Evolutionary conservation across 164 flowering plant species (phyloP).

Genomic region (Saururus chinensis): DNA sequence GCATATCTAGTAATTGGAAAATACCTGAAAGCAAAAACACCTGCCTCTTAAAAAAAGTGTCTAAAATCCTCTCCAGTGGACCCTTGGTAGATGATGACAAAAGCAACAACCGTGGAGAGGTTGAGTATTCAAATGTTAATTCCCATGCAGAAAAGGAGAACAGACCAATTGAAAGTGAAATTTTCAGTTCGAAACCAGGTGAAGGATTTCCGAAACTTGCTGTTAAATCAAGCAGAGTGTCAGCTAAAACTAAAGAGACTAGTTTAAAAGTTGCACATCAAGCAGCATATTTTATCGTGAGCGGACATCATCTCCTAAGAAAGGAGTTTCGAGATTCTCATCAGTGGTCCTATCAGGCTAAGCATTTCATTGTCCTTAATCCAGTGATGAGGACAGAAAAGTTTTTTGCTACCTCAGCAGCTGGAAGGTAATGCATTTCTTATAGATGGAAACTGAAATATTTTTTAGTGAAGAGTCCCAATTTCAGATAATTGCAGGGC

Average conservation of each 20-base stretch:
- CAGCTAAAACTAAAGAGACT: slow-evolving; percentile 10
- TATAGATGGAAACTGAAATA: background rate
- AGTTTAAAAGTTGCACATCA: slow-evolving; percentile 15
- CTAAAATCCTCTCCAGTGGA: background rate
- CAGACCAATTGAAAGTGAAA: slow-evolving; percentile 17
- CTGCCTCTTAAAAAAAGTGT: background rate
- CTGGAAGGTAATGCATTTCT: slow-evolving; percentile 64
- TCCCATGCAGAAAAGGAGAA: slow-evolving; percentile 33
- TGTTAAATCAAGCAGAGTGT: slow-evolving; percentile 16
- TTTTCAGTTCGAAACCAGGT: slow-evolving; percentile 6
- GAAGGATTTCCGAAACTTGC: slow-evolving; percentile 10
- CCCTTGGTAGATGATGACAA: background rate
- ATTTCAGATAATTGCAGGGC: too few species aligned
- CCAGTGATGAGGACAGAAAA: slow-evolving; percentile 86
- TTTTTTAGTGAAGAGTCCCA: background rate
- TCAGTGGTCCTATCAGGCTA: slow-evolving; percentile 95
- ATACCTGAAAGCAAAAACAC: background rate
- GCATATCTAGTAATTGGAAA: background rate
- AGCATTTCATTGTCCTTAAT: slow-evolving; percentile 78
- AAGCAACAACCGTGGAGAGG: background rate
- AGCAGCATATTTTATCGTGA: slow-evolving; percentile 57
- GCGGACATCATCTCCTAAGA: slow-evolving; percentile 77
- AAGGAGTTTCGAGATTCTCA: slow-evolving; percentile 93
- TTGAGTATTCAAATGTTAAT: background rate
- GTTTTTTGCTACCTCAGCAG: slow-evolving; percentile 93